These are phyloP conservation scores for Tulasnella calospora DNA, from an alignment of 768 basidiomycete species.

Conservation along the genomic window DNA sequence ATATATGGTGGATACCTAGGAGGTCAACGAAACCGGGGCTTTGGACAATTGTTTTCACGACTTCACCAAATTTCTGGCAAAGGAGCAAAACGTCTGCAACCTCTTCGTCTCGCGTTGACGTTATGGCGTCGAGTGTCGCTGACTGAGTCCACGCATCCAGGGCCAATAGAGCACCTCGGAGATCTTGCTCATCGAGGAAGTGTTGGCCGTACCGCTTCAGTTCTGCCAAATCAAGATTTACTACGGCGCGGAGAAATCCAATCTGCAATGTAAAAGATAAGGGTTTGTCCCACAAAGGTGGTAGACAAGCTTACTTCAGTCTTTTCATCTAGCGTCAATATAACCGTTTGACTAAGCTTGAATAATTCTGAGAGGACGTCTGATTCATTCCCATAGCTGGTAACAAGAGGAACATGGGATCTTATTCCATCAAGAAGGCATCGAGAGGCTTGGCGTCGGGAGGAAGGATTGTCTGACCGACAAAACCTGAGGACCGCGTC, in stretches of 20 bases:
- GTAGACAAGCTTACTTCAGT: background rate
- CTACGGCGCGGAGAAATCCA: background rate
- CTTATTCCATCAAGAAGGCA: slow-evolving; percentile 1
- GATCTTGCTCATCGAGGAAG: background rate
- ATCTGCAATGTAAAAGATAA: background rate
- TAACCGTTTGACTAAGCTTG: background rate
- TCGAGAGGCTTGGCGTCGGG: background rate
- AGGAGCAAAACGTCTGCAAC: background rate
- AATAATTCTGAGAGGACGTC: background rate
- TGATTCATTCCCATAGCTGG: background rate
- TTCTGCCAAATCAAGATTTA: background rate
- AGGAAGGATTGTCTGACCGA: background rate
- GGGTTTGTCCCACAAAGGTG: background rate
- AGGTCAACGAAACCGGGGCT: background rate
- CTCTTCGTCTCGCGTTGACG: background rate
- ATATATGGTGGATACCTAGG: background rate
- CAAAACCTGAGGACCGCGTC: background rate
- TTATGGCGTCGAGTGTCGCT: background rate
- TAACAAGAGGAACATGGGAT: background rate
- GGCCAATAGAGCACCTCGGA: background rate
- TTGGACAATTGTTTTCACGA: background rate
- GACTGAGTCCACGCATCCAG: background rate
- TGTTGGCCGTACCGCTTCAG: background rate
- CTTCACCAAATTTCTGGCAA: background rate
- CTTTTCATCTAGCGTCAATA: background rate